These are phyloP conservation scores for Mortierella sp. DNA, from an alignment of 371 early-diverging fungal species.

Conservation along the genomic window DNA sequence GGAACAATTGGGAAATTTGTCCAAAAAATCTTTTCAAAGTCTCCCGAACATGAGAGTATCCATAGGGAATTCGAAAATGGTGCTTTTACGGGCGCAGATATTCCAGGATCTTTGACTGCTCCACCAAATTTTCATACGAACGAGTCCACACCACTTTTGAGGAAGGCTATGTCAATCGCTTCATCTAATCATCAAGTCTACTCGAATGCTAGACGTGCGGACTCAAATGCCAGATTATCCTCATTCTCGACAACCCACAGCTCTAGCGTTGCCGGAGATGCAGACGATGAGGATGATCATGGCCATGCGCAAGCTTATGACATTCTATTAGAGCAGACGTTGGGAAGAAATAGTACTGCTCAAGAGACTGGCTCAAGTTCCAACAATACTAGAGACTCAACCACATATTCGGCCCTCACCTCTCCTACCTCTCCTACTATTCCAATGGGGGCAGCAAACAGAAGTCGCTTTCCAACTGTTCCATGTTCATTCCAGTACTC, in stretches of 20 bases:
- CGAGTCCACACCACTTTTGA: slow-evolving; percentile 42
- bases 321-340: too few relatives aligned
- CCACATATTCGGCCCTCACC: background rate
- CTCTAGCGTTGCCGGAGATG: slow-evolving; percentile 4
- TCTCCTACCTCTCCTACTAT: background rate
- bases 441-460: background rate
- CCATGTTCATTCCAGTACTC: slow-evolving; percentile 53
- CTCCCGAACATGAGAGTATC: slow-evolving; percentile 8
- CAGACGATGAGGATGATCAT: slow-evolving; percentile 8
- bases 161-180: slow-evolving; percentile 18
- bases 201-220: slow-evolving; percentile 3
- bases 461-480: slow-evolving; percentile 27
- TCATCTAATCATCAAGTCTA: slow-evolving; percentile 13
- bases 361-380: background rate
- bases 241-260: slow-evolving; percentile 38
- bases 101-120: slow-evolving; percentile 40
- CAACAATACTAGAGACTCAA: background rate
- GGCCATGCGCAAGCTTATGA: background rate
- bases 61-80: slow-evolving; percentile 14
- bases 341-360: background rate
- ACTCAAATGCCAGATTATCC: slow-evolving; percentile 18
- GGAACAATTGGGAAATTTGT: slow-evolving; percentile 49
- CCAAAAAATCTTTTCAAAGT: slow-evolving; percentile 42
- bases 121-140: slow-evolving; percentile 34
- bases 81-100: slow-evolving; percentile 33